Evolutionary conservation across 2,329 filamentous ascomycete species (phyloP).

Genomic region (Curvularia sp.): DNA sequence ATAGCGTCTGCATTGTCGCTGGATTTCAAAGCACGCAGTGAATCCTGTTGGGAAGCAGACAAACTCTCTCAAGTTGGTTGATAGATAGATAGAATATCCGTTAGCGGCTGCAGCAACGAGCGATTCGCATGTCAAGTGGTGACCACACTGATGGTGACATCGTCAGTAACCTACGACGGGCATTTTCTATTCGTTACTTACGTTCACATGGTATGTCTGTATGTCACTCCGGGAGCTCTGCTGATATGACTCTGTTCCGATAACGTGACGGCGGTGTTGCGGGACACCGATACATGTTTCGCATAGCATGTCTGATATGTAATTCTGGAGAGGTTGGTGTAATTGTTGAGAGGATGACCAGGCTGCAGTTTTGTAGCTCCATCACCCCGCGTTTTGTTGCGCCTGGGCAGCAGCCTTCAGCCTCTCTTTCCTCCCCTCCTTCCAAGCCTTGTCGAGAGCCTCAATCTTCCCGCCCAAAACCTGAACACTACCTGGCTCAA

Average conservation of each 20-base stretch:
- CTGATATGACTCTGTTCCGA: background rate
- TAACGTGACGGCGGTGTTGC: background rate
- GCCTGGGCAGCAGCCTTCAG: slow-evolving; percentile 65
- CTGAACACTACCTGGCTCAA: slow-evolving; percentile 72
- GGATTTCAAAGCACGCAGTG: background rate
- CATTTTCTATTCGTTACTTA: background rate
- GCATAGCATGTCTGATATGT: slow-evolving; percentile 1
- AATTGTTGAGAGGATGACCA: background rate
- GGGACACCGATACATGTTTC: slow-evolving; percentile 3
- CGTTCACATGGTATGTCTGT: background rate
- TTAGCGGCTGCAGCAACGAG: background rate
- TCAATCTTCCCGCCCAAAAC: slow-evolving; percentile 90
- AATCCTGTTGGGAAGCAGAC: background rate
- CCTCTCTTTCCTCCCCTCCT: slow-evolving; percentile 70
- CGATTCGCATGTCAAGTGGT: background rate
- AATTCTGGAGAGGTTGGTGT: background rate
- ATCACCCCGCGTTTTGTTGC: slow-evolving; percentile 1
- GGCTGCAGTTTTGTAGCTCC: background rate
- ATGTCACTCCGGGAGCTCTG: too few relatives aligned
- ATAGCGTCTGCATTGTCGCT: background rate
- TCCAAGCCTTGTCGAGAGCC: slow-evolving; percentile 78
- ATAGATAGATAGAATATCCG: background rate
- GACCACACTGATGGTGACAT: background rate
- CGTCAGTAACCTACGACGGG: background rate
- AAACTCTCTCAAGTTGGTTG: background rate